Base-by-base conservation (phyloP, 2,329 filamentous ascomycete genomes). In the Helotiales sp. region DNA sequence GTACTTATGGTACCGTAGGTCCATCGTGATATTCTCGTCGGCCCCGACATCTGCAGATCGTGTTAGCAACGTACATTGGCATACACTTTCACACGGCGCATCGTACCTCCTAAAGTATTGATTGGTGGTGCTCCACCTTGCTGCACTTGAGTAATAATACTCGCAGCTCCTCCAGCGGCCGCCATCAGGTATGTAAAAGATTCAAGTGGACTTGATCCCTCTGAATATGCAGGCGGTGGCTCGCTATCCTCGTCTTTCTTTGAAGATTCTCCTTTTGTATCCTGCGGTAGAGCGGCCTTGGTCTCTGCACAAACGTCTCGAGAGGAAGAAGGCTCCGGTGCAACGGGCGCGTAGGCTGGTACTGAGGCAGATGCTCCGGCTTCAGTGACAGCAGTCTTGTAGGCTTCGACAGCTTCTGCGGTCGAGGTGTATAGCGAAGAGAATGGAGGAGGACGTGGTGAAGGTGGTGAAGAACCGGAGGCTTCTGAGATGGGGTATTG, bases 71-170 rank as follows among this genome's bases (percentile, higher is more conserved):
- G 36, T 46, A 30, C 13, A 44, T 24, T 55, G 24, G 10, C 44
- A 22, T 27, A 52, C 22, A n/a, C 48, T 50, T n/a, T n/a, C n/a
- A n/a, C n/a, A 17, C 50, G 2, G 15, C 31, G 27, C 27, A 57
- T 57, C 81, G 71, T 77, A 92, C 90, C 90, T 84, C 90, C 91
- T 60, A 98, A 81, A 55, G 91, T 89, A 75, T 95, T 96, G 67
- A 97, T 86, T 34, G 93, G 90, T 69, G 92, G 90, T 22, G 83
- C 81, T 51, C 89, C 93, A 65, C 89, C 89, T 77, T 99, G 95
- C 73, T 96, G 93, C 69, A 99, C 95, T 79, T 99, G 95, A 76
- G 95, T 99, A 78, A 99, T 96, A 73, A 99, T 96, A 84, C 95
- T 98, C 79, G 93, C 89, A 69, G 93, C 90, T 79, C 93, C 93